Conservation (phyloP, 768 basidiomycete genomes). For the Rossbeevera mucosa region DNA sequence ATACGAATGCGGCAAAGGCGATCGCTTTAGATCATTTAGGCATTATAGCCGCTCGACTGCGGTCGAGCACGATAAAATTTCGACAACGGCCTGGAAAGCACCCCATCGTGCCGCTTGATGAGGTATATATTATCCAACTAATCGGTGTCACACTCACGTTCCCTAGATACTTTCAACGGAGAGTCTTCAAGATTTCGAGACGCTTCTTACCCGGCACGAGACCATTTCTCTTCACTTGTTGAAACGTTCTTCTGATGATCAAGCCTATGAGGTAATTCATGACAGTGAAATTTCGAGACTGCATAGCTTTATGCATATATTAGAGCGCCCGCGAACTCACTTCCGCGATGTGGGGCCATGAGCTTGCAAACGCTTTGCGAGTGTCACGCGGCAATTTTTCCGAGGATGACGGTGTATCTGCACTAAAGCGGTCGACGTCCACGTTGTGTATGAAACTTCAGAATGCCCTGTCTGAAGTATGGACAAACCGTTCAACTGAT, state of each 20-base stretch:
- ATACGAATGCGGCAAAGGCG: constrained; percentile 81
- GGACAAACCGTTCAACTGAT: constrained; percentile 64
- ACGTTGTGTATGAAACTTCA: constrained; percentile 57
- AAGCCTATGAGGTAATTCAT: constrained; percentile 63
- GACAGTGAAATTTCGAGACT: neutral
- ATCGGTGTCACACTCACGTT: neutral
- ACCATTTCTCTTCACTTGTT: constrained; percentile 63
- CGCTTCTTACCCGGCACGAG: constrained; percentile 57
- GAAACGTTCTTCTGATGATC: constrained; percentile 72
- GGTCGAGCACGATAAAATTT: constrained; percentile 47
- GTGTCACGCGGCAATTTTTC: constrained; percentile 50
- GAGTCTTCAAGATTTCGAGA: constrained; percentile 50
- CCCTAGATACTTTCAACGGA: constrained; percentile 49
- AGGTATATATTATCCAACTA: constrained; percentile 40
- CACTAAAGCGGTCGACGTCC: constrained; percentile 6
- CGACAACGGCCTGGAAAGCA: constrained; percentile 32
- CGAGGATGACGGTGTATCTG: constrained; percentile 33
- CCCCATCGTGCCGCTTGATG: constrained; percentile 59
- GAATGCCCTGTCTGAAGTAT: constrained; percentile 61
- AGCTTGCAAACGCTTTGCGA: constrained; percentile 67
- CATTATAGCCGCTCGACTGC: constrained; percentile 80
- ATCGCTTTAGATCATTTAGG: constrained; percentile 93
- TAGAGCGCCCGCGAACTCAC: constrained; percentile 80
- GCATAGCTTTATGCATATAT: constrained; percentile 1
- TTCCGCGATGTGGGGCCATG: constrained; percentile 76